Evolutionary conservation across 179 eudicot genomes (phyloP).

Genomic region (Silene coronaria): DNA sequence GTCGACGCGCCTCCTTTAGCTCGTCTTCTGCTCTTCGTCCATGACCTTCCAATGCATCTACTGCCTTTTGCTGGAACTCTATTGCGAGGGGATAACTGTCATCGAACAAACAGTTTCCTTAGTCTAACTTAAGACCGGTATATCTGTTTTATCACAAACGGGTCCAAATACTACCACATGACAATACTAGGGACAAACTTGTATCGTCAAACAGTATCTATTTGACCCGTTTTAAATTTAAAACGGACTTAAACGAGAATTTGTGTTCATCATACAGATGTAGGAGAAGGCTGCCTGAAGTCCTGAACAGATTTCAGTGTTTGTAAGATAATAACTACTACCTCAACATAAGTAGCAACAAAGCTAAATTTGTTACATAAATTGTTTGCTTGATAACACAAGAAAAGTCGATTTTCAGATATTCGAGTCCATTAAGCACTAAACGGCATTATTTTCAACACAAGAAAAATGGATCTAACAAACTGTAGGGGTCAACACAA

Average conservation of each 20-base stretch:
- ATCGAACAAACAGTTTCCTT: constrained; percentile 12
- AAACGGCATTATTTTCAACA: too few species aligned
- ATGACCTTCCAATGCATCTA: constrained; percentile 50
- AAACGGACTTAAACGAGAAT: not conserved
- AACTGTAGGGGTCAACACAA: too few species aligned
- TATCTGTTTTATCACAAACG: not conserved
- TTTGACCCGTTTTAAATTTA: not conserved
- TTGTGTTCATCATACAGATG: not conserved
- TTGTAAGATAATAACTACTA: not conserved
- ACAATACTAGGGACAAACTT: not conserved
- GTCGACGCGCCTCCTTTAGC: constrained; percentile 54
- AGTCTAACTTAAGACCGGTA: not conserved
- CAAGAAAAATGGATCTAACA: too few species aligned
- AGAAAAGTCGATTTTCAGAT: not conserved
- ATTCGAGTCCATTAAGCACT: not conserved
- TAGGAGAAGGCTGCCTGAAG: not conserved
- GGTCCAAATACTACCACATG: not conserved
- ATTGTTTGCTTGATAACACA: not conserved
- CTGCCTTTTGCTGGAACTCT: constrained; percentile 66
- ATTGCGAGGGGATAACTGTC: constrained; percentile 75
- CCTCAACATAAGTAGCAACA: not conserved
- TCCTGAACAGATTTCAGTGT: not conserved
- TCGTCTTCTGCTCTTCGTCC: constrained; percentile 60
- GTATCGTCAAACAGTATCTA: not conserved
- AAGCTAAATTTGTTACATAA: not conserved